These are phyloP conservation scores for Chaetomiaceae sp. DNA, from an alignment of 2,329 filamentous ascomycete genomes.

Conservation along the genomic window DNA sequence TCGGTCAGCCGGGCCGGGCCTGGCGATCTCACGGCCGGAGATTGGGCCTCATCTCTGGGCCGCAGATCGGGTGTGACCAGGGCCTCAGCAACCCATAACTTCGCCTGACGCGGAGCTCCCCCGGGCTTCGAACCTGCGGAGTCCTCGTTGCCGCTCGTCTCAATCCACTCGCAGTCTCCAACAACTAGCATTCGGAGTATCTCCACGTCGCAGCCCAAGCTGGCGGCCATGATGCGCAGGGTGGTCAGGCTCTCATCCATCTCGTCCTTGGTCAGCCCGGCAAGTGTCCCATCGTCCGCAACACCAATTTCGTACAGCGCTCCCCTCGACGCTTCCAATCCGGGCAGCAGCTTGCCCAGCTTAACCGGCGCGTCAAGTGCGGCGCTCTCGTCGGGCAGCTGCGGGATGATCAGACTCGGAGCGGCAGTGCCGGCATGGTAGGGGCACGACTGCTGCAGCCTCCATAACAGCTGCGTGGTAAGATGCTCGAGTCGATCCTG, in stretches of 20 bases:
- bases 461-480: constrained; percentile 92
- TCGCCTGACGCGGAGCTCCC: constrained; percentile 36
- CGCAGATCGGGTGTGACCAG: constrained; percentile 70
- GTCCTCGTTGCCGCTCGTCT: constrained; percentile 28
- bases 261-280: constrained; percentile 84
- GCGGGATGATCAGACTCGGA: constrained; percentile 63
- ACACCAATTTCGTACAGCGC: constrained; percentile 96
- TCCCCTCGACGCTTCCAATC: constrained; percentile 86
- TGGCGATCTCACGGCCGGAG: constrained; percentile 3
- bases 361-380: constrained; percentile 42
- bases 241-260: constrained; percentile 86
- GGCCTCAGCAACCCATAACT: constrained; percentile 84
- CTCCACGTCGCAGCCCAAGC: constrained; percentile 78
- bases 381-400: constrained; percentile 59
- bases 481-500: constrained; percentile 83
- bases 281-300: constrained; percentile 84
- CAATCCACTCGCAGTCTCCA: constrained; percentile 73
- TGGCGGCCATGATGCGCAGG: constrained; percentile 83
- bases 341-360: constrained; percentile 59
- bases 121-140: constrained; percentile 25
- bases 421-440: constrained; percentile 77
- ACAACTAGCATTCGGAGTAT: constrained; percentile 77
- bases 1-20: constrained; percentile 10
- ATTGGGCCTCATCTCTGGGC: constrained; percentile 26
- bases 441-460: constrained; percentile 87